Evolutionary conservation across 202 grass and related monocot genomes (phyloP), one percentile per base, ranked within the genome.

Genomic region (Eragrostis tef): DNA sequence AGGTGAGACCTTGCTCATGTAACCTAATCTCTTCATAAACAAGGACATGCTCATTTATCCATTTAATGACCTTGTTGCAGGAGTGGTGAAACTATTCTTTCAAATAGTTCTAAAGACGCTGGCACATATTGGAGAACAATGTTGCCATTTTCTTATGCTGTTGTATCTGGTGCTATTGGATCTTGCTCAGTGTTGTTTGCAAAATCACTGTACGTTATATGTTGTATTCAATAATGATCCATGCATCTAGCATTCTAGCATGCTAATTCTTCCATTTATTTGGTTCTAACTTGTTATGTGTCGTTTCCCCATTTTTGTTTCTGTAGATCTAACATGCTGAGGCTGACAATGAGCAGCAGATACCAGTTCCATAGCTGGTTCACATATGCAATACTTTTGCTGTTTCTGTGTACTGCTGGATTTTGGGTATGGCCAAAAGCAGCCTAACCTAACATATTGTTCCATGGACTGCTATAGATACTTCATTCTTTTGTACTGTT

Each of bases 181-280:
- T 98, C 96, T 73, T 95, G 96, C 78, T 98, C 92, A 10, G 96
- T 98, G 65, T 88, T 98, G 74, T 98, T 98, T 91, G 96, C 90
- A 50, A 98, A 98, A 84, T 98, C 90, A 81, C 78, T 98, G 96
- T 98, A 95, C 78, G 96, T 85, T 74, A 50, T 42, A 61, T 39
- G 5, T 87, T 5, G 19, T 48, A 72, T 73, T 75, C 42, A 77
- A 64, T 85, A 36, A 73, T 82, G 56, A 62, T 88, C 13, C 63
- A 69, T 79, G 34, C 49, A 77, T 44, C 11, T 81, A 21, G 3
- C 16, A 53, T 82, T 42, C 21, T 69, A 3, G 29, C 29, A 31
- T 31, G 29, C 64, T 79, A 5, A 39, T 45, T 13, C 74, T 41
- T 57, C 17, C 44, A 14, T 44, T 46, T 80, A 29, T 71, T 45